Evolutionary conservation across 2,329 filamentous ascomycete genomes (phyloP), one percentile per base, ranked within the genome.

Genomic region (Magnaporthiopsis poae): DNA sequence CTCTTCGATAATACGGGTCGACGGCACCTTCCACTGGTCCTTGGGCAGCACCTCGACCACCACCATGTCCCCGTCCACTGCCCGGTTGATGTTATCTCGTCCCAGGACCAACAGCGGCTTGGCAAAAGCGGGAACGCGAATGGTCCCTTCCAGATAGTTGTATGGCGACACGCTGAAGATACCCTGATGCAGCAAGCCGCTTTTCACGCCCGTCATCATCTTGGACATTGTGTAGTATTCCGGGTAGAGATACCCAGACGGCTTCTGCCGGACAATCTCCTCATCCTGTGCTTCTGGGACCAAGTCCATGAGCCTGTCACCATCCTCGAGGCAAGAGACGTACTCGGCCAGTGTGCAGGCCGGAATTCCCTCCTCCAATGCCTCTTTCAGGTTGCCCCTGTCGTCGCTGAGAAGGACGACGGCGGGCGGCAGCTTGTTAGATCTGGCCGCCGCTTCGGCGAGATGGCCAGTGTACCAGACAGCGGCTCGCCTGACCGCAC

Each of bases 361-460:
- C 25, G 85, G 80, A n/a, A 97, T 81, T 0, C 84, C 83, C 66
- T 96, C 92, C 39, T 82, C 81, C 75, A 88, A 90, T 0, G 93
- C 90, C 76, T 96, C 96, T 68, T 84, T 83, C 69, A 97, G 77
- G 75, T 95, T 97, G 66, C 91, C 92, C 70, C 87, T 89, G 74
- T 99, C 95, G 75, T 99, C 93, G 67, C 90, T 97, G 69, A 99
- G 86, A 86, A 99, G 95, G 39, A 99, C 90, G 31, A 97, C 86
- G 0, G 90, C 85, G 0, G 94, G 95, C 27, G 88, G 76, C 7
- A 31, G 15, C 62, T 64, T 59, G 27, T 64, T 64, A 2, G 27
- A 29, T 31, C 52, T 52, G 39, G 8, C 36, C 4, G 35, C 35
- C 3, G 7, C 11, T 11, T 18, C n/a, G 8, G 63, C 63, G 65